phyloP scores from a whole-genome alignment of 2,329 filamentous ascomycete genomes.

The Curvularia lunata region DNA sequence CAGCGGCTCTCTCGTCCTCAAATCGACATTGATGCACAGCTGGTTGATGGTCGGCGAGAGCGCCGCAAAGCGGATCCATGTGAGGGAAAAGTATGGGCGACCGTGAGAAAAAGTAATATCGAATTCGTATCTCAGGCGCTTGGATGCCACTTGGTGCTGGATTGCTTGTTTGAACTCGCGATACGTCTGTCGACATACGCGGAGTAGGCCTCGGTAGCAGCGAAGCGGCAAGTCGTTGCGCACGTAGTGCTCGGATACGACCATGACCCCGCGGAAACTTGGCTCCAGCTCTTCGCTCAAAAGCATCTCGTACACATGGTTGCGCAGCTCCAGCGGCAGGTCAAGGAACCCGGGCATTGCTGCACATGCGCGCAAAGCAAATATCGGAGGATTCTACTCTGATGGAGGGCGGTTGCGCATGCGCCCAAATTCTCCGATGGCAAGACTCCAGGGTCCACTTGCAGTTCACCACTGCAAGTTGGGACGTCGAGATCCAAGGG shows the following conservation, averaged over 20 bases:
- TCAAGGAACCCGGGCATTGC: constrained; percentile 43
- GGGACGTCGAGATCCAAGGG: neutral
- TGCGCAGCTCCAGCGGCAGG: constrained; percentile 37
- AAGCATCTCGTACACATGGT: constrained; percentile 39
- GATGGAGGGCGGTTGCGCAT: neutral
- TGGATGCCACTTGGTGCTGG: constrained; percentile 35
- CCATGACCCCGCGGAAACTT: constrained; percentile 39
- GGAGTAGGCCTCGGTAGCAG: constrained; percentile 37
- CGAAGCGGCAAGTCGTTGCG: constrained; percentile 37
- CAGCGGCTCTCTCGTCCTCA: constrained; percentile 39
- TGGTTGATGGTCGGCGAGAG: constrained; percentile 39
- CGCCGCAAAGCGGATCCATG: constrained; percentile 37
- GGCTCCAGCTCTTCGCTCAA: constrained; percentile 30
- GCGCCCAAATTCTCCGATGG: no score
- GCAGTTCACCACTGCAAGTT: neutral
- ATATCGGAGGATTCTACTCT: constrained; percentile 17
- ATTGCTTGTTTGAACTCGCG: constrained; percentile 38
- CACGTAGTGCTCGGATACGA: constrained; percentile 36
- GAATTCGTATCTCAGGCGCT: constrained; percentile 35
- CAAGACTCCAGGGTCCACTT: neutral
- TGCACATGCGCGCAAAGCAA: neutral
- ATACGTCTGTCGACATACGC: constrained; percentile 32
- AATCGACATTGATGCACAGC: constrained; percentile 38
- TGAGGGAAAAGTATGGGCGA: constrained; percentile 42
- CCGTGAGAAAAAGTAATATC: constrained; percentile 41